Base-by-base conservation (phyloP, 345 rosid genomes). In the Acer negundo region DNA sequence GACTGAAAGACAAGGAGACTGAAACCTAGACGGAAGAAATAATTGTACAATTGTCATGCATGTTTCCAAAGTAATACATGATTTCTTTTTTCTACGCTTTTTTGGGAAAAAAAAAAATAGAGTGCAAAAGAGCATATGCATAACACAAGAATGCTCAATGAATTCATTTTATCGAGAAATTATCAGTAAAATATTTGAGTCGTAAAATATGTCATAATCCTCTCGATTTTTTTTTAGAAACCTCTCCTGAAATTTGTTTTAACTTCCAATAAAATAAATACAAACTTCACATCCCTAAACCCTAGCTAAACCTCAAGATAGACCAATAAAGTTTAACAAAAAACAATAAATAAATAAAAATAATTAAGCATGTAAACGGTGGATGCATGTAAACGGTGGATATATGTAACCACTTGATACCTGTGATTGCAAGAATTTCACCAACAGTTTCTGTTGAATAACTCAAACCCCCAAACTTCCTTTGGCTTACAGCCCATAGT, bases 401-500 rank as follows among this genome's bases (percentile, higher is more conserved):
- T 73, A 15, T 46, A 63, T 20, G 64, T 67, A 64, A 56, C 16
- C 11, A 38, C 26, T 46, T 59, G 77, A 74, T 85, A 92, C 99
- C 97, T 83, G 98, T 65, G 67, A 92, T 40, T 5, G 97, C 84
- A 77, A 94, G 99, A 81, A 91, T 87, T 74, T 82, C 86, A 64
- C 98, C 99, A 24, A 91, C 97, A 66, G 85, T 81, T 24, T 82
- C 82, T 8, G 93, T 80, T 40, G 97, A 79, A 82, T 83, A 92
- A 75, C 89, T 83, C 77, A 96, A 81, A 71, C 99, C 98, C 26
- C 97, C 97, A 51, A 80, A 73, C 75, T 78, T 87, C 79, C 82
- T 87, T 9, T 95, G 93, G 65, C 98, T 96, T 67, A 88, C 95
- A 22, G 97, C 97, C 98, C 98, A 96, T 62, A 96, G 40, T 7